A percentile compares a stretch with the other conserved stretches of the same genome.
Conservation (phyloP, 1,139 yeast species). For the Candida tetrigidarum region DNA sequence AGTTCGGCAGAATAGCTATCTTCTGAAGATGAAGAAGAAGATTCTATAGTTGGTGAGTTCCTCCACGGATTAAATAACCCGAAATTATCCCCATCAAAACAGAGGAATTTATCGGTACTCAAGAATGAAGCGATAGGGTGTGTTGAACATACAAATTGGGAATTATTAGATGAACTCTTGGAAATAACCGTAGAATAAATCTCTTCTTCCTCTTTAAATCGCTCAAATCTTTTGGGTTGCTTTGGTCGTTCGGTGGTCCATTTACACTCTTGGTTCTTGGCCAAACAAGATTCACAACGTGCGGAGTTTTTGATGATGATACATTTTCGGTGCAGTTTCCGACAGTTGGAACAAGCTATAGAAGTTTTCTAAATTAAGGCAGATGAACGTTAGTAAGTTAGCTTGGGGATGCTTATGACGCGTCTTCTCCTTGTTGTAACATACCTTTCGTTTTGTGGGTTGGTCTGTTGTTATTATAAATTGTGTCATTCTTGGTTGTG, state of each 20-base stretch:
- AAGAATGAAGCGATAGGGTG: conserved; percentile 33
- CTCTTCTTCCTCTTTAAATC: conserved; percentile 9
- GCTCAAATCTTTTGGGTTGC: conserved; percentile 1
- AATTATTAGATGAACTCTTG: conserved; percentile 13
- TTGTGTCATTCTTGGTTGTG: conserved; percentile 5
- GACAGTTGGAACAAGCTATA: conserved; percentile 11
- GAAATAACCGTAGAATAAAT: conserved; percentile 11
- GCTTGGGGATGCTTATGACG: not conserved
- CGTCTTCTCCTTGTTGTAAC: no score
- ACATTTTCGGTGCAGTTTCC: conserved; percentile 12
- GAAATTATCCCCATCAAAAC: conserved; percentile 31
- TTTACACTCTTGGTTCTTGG: conserved; percentile 1
- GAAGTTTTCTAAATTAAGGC: conserved; percentile 7
- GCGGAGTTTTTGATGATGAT: not conserved
- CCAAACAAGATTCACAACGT: conserved; percentile 6
- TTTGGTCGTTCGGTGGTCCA: conserved; percentile 2
- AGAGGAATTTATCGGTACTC: conserved; percentile 30
- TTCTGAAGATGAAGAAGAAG: conserved; percentile 8
- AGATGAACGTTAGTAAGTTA: conserved; percentile 5
- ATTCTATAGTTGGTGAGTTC: conserved; percentile 19
- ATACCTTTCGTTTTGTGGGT: conserved; percentile 12
- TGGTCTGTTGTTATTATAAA: conserved; percentile 10
- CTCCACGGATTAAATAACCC: conserved; percentile 35
- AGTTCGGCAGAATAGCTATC: conserved; percentile 21
- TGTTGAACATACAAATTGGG: conserved; percentile 32